Evolutionary conservation across 352 stramenopile genomes (phyloP), one percentile per base, ranked within the genome.

Genomic region (Pythium dissotocum): DNA sequence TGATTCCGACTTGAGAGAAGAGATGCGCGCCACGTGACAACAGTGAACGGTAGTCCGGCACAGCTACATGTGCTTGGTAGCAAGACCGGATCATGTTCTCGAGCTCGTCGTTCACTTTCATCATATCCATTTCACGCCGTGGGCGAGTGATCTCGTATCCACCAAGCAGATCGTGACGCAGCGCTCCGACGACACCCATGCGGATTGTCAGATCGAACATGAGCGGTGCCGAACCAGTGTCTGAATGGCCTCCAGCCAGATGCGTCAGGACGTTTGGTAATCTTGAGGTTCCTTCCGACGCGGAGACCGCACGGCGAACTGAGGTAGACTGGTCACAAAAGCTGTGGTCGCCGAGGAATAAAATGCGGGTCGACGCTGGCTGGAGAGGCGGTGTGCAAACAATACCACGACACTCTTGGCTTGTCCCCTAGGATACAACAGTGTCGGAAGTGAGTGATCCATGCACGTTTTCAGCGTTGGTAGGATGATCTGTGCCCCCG

Each of bases 1-100:
- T 51, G 8, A 80, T 54, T 6, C 83, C 83, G 51, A 91, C 24
- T 49, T 69, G 72, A 0, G 76, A 62, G 51, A 89, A 83, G 58
- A 79, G 73, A 63, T 88, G 74, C 4, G 69, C 57, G 3, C 83
- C 81, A 35, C 66, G 65, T 5, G 79, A 75, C 48, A 85, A 48
- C 0, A 89, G 33, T 3, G 68, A 44, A 12, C 76, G 66, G 32
- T 55, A 78, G 49, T 72, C 77, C 38, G 61, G 77, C 2, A 79
- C 44, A 14, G 71, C 72, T 69, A 77, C 83, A 46, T 89, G 78
- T 1, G 72, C 73, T 4, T 72, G 78, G 36, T 82, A 67, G 49
- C 79, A 87, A 6, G 65, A 35, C 3, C 78, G 77, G 18, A 88
- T 53, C 58, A 62, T 60, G 13, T 76, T 40, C 35, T 71, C 14